Conservation (phyloP, 169 alveolate species). For the Plasmodium cynomolgi region DNA sequence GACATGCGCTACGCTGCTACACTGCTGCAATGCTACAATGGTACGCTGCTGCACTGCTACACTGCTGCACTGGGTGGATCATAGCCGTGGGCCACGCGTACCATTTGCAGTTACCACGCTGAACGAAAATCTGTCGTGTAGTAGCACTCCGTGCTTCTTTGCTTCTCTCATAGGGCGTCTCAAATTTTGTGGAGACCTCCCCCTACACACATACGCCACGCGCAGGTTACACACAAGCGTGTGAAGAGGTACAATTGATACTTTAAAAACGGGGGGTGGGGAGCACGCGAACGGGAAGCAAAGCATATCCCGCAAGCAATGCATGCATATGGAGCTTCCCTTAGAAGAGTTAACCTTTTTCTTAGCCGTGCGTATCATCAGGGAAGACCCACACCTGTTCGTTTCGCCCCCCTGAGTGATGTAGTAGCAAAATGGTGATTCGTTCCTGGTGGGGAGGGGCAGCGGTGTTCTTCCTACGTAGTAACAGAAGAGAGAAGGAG, state of each 20-base stretch:
- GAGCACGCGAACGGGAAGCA: not conserved
- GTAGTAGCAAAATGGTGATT: not conserved
- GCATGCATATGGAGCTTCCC: not conserved
- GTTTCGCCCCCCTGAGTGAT: not conserved
- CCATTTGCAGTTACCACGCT: not conserved
- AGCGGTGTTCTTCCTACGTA: not conserved
- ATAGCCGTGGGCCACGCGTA: too few relatives aligned
- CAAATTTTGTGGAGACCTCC: not conserved
- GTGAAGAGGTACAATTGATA: not conserved
- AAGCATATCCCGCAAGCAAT: too few relatives aligned
- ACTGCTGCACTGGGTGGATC: not conserved
- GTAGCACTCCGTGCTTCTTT: too few relatives aligned
- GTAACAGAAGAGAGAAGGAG: not conserved
- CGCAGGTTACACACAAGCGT: not conserved
- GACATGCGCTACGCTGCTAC: not conserved
- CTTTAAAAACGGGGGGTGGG: not conserved
- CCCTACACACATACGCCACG: too few relatives aligned
- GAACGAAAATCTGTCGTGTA: not conserved
- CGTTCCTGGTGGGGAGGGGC: not conserved
- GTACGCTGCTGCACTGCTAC: not conserved
- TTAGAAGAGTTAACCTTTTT: not conserved
- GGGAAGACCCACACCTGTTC: not conserved
- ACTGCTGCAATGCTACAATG: too few relatives aligned
- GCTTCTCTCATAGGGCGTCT: too few relatives aligned
- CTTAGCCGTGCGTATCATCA: not conserved